Evolutionary conservation across 495 filamentous ascomycete genomes (phyloP).

Genomic region (Astrothelium macrocarpum): DNA sequence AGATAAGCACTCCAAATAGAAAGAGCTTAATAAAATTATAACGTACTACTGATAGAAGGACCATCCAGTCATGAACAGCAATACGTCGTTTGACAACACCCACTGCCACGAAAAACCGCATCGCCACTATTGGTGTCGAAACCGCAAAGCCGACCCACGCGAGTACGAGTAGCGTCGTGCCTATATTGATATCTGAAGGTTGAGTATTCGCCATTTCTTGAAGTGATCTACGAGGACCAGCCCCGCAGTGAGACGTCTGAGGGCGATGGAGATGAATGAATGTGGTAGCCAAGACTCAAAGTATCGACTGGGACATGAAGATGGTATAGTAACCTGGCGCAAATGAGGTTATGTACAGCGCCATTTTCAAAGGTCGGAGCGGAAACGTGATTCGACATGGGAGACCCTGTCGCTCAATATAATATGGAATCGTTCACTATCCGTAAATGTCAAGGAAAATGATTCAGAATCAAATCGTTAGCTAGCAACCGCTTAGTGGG

Average conservation of each 20-base stretch:
- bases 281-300: neutral
- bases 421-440: neutral
- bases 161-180: neutral
- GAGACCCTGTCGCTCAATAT: neutral
- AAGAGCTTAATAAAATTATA: neutral
- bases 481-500: neutral
- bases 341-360: neutral
- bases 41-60: neutral
- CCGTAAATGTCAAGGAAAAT: neutral
- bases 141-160: slow-evolving; percentile 1
- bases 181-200: neutral
- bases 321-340: neutral
- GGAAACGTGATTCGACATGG: neutral
- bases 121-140: neutral
- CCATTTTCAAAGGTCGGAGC: neutral
- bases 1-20: neutral
- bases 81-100: neutral
- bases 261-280: neutral
- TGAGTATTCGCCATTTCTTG: neutral
- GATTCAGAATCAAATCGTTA: neutral
- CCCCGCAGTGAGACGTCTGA: neutral
- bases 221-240: neutral
- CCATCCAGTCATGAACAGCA: slow-evolving; percentile 3
- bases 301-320: neutral
- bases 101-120: neutral